Base-by-base conservation (phyloP, 2,329 filamentous ascomycete genomes). In the Claviceps citrina region DNA sequence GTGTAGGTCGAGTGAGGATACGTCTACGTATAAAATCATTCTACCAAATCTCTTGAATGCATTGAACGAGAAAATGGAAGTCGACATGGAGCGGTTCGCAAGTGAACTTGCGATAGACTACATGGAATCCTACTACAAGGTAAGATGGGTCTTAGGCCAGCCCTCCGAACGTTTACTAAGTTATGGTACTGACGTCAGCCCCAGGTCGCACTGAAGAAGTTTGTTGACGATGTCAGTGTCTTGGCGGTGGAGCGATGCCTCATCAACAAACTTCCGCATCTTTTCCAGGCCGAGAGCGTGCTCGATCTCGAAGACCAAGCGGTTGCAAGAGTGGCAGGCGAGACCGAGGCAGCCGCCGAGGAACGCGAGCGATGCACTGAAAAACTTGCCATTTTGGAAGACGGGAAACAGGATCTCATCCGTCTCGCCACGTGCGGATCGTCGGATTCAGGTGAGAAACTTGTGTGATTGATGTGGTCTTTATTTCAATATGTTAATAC, bases 111-210 rank as follows among this genome's bases (percentile, higher is more conserved):
- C 44, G 1, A 36, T 64, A 1, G 61, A 64, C 36, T 58, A 50
- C 15, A 53, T 64, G 46, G 48, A 58, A 26, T 61, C 62, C 0
- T 67, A 62, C 39, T 67, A 66, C 40, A 54, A 65, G 51, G 63
- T 55, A 36, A 38, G 25, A 15, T 13, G 22, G 18, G 5, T 13
- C 6, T 7, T 7, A 18, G n/a, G n/a, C n/a, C n/a, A n/a, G n/a
- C n/a, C 16, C 30, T 31, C 16, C 6, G 8, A 4, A 7, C 3
- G 8, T 18, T 2, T 3, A 1, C 26, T 1, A 18, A 28, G 4
- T 1, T 8, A 2, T 2, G 1, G 19, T 3, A 18, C 41, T 40
- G 28, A 40, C 18, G 3, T 9, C 8, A 19, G 9, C 7, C 8
- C 7, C 20, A 53, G 51, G 43, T 49, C 16, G 51, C 49, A 2